Base-by-base conservation (phyloP, 202 grass and related monocot species). In the Zizania palustris region DNA sequence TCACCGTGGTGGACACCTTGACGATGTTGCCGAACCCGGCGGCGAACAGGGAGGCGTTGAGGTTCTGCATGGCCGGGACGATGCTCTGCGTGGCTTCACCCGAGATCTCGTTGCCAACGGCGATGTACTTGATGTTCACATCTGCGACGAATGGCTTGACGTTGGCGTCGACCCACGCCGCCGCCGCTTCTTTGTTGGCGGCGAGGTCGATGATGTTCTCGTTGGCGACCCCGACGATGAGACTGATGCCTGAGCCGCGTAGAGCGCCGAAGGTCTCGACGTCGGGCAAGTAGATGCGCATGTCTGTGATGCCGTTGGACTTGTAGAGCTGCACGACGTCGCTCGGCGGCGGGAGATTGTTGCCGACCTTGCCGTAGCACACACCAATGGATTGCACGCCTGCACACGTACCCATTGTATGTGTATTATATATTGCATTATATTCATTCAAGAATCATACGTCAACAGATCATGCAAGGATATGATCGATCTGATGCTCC, bases 51-150 rank as follows among this genome's bases (percentile, higher is more conserved):
- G 86, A 73, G 11, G 0, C 20, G 60, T 73, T 28, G 3, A 95
- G 16, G 81, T 95, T 91, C 9, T 65, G 65, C 71, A 91, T 95
- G 33, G 86, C 92, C 20, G 81, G 86, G 40, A 95, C 81, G 59
- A 95, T 83, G 40, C 55, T 81, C 56, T 38, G 63, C 8, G 78
- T 54, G n/a, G 6, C 37, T 16, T 36, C 45, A 44, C 83, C 80
- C 0, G 9, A 12, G 6, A 89, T 71, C 86, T 95, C 92, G 36
- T 91, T 95, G 55, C 92, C 92, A 19, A 87, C 92, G 50, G 65
- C 63, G 75, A 92, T 77, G 83, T 90, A 91, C 71, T 79, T 85
- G 88, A 93, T 83, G 61, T 37, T 62, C 0, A 87, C 76, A 0
- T 51, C 65, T 0, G 56, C 53, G 75, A 85, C 33, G 85, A 83